These are phyloP conservation scores for Thielaviopsis cerberus DNA, from an alignment of 2,329 filamentous ascomycete species.

Conservation along the genomic window DNA sequence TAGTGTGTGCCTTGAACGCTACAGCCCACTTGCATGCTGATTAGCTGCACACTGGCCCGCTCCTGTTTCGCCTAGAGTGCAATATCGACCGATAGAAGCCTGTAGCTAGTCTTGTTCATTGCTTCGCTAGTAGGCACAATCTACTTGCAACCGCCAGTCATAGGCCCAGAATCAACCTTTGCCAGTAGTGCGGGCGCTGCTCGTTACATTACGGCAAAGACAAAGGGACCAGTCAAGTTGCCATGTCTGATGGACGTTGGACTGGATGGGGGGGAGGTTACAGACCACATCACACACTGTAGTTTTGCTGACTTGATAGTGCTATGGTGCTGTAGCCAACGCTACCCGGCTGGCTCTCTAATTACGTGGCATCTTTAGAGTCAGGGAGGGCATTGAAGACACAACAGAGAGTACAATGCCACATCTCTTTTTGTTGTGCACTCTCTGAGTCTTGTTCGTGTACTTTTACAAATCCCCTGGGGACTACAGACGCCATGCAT, in stretches of 20 bases:
- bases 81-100: not conserved
- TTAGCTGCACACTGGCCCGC: not conserved
- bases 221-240: not conserved
- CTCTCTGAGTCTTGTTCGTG: not conserved
- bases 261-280: not conserved
- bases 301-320: not conserved
- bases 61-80: not conserved
- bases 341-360: not conserved
- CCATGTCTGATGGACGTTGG: too few species aligned
- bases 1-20: not conserved
- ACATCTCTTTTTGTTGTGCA: too few species aligned
- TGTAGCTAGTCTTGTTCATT: not conserved
- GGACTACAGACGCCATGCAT: not conserved
- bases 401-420: too few species aligned
- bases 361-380: not conserved
- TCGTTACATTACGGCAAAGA: not conserved
- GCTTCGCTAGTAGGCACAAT: not conserved
- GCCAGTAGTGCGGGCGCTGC: not conserved
- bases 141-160: not conserved
- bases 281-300: not conserved
- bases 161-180: not conserved
- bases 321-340: not conserved
- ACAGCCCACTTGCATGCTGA: not conserved
- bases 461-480: not conserved
- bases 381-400: not conserved